These are phyloP conservation scores for Coleophoma cylindrospora DNA, from an alignment of 2,329 filamentous ascomycete genomes.

Conservation along the genomic window DNA sequence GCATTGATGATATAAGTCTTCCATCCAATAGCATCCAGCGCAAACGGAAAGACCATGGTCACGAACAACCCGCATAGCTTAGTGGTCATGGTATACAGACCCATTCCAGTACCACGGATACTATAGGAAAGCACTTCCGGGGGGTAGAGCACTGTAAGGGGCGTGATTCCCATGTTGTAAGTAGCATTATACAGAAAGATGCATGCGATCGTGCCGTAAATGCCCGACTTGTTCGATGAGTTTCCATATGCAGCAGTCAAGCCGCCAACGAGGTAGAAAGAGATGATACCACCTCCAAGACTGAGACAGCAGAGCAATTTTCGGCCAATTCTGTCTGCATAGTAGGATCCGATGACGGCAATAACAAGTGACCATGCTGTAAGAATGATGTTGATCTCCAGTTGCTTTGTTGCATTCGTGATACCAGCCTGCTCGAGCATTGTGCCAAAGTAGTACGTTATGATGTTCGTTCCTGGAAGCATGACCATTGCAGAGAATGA, in stretches of 20 bases:
- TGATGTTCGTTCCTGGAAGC: slow-evolving; percentile 9
- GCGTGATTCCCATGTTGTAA: slow-evolving; percentile 37
- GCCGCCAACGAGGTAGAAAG: slow-evolving; percentile 44
- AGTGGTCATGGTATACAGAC: slow-evolving; percentile 25
- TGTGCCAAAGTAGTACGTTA: slow-evolving; percentile 31
- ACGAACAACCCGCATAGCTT: slow-evolving; percentile 17
- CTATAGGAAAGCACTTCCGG: slow-evolving; percentile 36
- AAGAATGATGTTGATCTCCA: slow-evolving; percentile 23
- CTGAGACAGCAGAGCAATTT: slow-evolving; percentile 26
- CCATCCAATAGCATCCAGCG: slow-evolving; percentile 9
- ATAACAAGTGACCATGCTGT: slow-evolving; percentile 25
- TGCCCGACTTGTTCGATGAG: slow-evolving; percentile 8
- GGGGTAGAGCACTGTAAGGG: slow-evolving; percentile 37
- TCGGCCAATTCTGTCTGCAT: slow-evolving; percentile 33
- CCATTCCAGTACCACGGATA: slow-evolving; percentile 25
- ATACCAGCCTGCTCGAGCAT: slow-evolving; percentile 18
- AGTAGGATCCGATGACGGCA: slow-evolving; percentile 20
- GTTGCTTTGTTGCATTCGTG: slow-evolving; percentile 11
- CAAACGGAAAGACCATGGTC: slow-evolving; percentile 9
- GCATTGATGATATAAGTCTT: slow-evolving; percentile 9
- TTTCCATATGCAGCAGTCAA: slow-evolving; percentile 29
- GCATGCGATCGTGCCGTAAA: slow-evolving; percentile 37
- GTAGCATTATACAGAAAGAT: slow-evolving; percentile 46
- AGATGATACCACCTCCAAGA: slow-evolving; percentile 22
- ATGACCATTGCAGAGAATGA: slow-evolving; percentile 5